Conservation (phyloP, 495 filamentous ascomycete species). For the Aspergillus steynii region DNA sequence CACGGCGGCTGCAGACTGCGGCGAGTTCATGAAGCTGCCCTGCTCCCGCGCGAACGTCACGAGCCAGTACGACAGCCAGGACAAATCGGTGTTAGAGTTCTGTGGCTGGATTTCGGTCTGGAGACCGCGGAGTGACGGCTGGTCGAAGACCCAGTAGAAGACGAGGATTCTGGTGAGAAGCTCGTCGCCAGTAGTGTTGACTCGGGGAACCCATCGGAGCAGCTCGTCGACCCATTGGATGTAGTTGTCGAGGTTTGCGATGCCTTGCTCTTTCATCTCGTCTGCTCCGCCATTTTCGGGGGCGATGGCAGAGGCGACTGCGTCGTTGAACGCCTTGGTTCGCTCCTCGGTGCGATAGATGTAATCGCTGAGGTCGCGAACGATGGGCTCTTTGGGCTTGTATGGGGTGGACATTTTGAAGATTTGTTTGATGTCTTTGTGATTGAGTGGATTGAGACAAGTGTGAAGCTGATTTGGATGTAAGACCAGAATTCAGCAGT, state of each 20-base stretch:
- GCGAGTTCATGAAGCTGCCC: slow-evolving; percentile 32
- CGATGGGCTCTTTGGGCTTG: slow-evolving; percentile 3
- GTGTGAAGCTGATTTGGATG: too few relatives aligned
- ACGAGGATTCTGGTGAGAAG: slow-evolving; percentile 7
- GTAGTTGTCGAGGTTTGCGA: slow-evolving; percentile 1
- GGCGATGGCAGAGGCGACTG: background rate
- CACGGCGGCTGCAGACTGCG: slow-evolving; percentile 15
- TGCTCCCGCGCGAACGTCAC: slow-evolving; percentile 27
- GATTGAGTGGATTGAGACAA: too few relatives aligned
- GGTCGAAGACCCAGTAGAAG: slow-evolving; percentile 8
- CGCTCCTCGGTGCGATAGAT: slow-evolving; percentile 6
- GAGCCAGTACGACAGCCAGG: slow-evolving; percentile 33
- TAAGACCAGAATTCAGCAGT: too few relatives aligned
- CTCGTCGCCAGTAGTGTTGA: slow-evolving; percentile 4
- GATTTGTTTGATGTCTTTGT: too few relatives aligned
- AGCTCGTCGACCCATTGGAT: background rate
- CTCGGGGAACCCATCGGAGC: background rate
- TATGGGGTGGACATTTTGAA: background rate
- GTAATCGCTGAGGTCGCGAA: slow-evolving; percentile 7
- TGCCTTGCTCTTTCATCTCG: slow-evolving; percentile 2
- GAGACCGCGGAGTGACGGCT: slow-evolving; percentile 1
- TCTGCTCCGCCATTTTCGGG: background rate
- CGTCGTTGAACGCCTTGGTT: background rate
- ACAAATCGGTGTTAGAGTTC: slow-evolving; percentile 1
- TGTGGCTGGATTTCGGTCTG: slow-evolving; percentile 5